phyloP scores from a whole-genome alignment of 78 protist genomes.

The Guillardia theta region DNA sequence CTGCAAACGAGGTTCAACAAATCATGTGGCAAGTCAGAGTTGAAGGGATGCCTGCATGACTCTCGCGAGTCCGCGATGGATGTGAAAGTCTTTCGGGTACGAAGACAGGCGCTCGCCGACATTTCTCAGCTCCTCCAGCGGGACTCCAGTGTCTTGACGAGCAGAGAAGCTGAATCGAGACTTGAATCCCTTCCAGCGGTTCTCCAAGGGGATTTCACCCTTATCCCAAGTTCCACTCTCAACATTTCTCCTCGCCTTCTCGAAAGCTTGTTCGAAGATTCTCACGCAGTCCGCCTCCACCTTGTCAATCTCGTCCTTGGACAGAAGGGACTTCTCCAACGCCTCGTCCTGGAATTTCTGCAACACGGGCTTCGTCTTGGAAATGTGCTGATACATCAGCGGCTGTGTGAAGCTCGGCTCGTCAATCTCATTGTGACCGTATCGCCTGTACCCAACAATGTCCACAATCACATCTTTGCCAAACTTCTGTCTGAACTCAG shows the following conservation, averaged over 20 bases:
- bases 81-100: slow-evolving; percentile 66
- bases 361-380: background rate
- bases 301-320: background rate
- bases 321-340: background rate
- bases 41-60: background rate
- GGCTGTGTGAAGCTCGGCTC: slow-evolving; percentile 97
- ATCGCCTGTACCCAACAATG: slow-evolving; percentile 82
- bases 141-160: background rate
- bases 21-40: too few relatives aligned
- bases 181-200: slow-evolving; percentile 1
- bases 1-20: too few relatives aligned
- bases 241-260: background rate
- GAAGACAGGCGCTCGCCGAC: background rate
- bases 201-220: background rate
- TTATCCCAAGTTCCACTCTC: background rate
- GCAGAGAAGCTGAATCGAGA: background rate
- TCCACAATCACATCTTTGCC: slow-evolving; percentile 83
- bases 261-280: slow-evolving; percentile 1
- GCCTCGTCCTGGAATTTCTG: background rate
- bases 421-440: slow-evolving; percentile 97
- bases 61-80: slow-evolving; percentile 56
- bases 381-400: slow-evolving; percentile 78
- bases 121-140: background rate
- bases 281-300: background rate
- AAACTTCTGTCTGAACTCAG: slow-evolving; percentile 49